Base-by-base conservation (phyloP, 305 asterid genomes). In the Solanum hybrid region DNA sequence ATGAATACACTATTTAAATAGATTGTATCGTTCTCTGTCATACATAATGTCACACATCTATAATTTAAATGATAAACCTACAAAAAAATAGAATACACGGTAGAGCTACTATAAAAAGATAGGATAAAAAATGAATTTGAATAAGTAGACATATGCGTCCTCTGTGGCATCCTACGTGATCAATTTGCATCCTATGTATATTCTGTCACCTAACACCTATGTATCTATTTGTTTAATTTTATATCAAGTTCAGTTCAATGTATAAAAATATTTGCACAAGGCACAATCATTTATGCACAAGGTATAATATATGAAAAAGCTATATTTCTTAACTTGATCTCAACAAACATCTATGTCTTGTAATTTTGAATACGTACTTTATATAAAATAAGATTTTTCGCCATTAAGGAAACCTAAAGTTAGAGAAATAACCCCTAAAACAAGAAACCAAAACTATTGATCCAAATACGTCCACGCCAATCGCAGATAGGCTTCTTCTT, bases 151-250 rank as follows among this genome's bases (percentile, higher is more conserved):
- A 60, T 56, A 56, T 56, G 4, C 0, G 5, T 60, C 5, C 11
- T 60, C 4, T 20, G 11, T 60, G 71, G 1, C 0, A 1, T 60
- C 5, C 11, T 60, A 20, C 71, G 2, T 0, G 69, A 0, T 0
- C 10, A 56, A 56, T 17, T 56, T 56, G 10, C 69, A 56, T 60
- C 26, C 71, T 20, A 0, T 0, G 26, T 60, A 60, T 60, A 20
- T 20, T 60, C 0, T 60, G 26, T 7, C 11, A 60, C 1, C 2
- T 60, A 17, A 56, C 0, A 17, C 11, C 0, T 60, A 0, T 56
- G 2, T 56, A 17, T 56, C 24, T 51, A 16, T 0, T 2, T 51
- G n/a, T 51, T 51, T 0, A 51, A 16, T 51, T 51, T 51, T 51
- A 51, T 51, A 56, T 0, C 0, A 17, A 0, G 69, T 3, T 56